Conservation (phyloP, 2,329 filamentous ascomycete species). For the Aspergillus japonicus region DNA sequence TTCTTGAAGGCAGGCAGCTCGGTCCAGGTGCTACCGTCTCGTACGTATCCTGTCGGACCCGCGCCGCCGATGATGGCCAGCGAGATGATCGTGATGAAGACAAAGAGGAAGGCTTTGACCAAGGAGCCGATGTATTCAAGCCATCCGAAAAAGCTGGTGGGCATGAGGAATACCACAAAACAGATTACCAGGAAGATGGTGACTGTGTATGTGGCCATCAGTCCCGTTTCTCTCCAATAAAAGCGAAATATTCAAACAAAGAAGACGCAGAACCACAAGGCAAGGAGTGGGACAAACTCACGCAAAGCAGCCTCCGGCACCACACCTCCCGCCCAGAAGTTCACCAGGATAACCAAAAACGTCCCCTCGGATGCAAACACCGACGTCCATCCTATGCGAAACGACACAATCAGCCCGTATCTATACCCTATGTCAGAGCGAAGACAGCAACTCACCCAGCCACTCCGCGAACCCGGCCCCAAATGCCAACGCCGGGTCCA, state of each 20-base stretch:
- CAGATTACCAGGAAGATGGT: slow-evolving; percentile 14
- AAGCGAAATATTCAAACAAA: no score
- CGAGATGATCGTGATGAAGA: slow-evolving; percentile 38
- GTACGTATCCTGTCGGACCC: slow-evolving; percentile 35
- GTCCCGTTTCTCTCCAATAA: no score
- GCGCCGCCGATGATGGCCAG: slow-evolving; percentile 43
- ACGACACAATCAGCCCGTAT: neutral
- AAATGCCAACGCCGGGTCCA: slow-evolving; percentile 41
- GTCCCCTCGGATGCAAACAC: slow-evolving; percentile 10
- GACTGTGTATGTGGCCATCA: neutral
- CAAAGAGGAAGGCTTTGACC: slow-evolving; percentile 39
- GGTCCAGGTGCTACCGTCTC: slow-evolving; percentile 34
- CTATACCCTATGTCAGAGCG: neutral
- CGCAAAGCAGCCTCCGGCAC: slow-evolving; percentile 9
- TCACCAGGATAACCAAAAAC: slow-evolving; percentile 10
- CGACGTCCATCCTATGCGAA: slow-evolving; percentile 6
- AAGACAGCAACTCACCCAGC: slow-evolving; percentile 12
- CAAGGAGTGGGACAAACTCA: neutral
- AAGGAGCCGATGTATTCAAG: slow-evolving; percentile 38
- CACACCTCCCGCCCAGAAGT: slow-evolving; percentile 4
- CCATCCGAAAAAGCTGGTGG: slow-evolving; percentile 36
- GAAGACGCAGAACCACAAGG: no score
- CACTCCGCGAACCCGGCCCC: slow-evolving; percentile 33
- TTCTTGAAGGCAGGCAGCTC: slow-evolving; percentile 36
- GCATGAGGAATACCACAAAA: slow-evolving; percentile 27